Evolutionary conservation across 1,139 yeast species (phyloP).

Genomic region (Trichomonascaceae sp.): DNA sequence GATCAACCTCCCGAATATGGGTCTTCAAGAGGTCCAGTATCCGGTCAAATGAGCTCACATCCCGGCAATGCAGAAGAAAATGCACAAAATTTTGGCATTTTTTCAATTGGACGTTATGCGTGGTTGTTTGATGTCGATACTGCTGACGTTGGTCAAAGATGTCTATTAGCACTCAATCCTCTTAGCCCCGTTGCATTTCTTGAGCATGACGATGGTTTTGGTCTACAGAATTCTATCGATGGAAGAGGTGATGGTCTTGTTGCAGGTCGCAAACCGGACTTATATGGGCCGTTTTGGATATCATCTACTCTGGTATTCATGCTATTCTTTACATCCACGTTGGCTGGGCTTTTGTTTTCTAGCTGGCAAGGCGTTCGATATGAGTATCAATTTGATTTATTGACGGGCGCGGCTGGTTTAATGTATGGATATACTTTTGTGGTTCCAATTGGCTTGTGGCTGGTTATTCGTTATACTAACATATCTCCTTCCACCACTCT

Average conservation of each 20-base stretch:
- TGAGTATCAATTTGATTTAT: slow-evolving; percentile 54
- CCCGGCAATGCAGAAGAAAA: not conserved
- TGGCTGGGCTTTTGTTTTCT: slow-evolving; percentile 45
- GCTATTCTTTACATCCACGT: slow-evolving; percentile 68
- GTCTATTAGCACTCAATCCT: slow-evolving; percentile 34
- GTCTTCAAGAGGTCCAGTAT: slow-evolving; percentile 6
- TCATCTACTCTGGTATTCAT: slow-evolving; percentile 70
- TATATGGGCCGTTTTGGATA: slow-evolving; percentile 83
- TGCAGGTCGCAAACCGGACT: slow-evolving; percentile 41
- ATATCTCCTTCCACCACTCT: slow-evolving; percentile 34
- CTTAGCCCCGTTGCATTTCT: slow-evolving; percentile 28
- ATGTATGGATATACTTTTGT: slow-evolving; percentile 68
- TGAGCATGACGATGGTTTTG: slow-evolving; percentile 28
- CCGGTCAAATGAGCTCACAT: slow-evolving; percentile 2
- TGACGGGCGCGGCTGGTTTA: slow-evolving; percentile 59
- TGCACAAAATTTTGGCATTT: slow-evolving; percentile 37
- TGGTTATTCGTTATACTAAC: slow-evolving; percentile 40
- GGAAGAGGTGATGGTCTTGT: slow-evolving; percentile 31
- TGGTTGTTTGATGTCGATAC: slow-evolving; percentile 61
- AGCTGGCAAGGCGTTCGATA: slow-evolving; percentile 41
- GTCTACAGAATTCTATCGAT: slow-evolving; percentile 23
- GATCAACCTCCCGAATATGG: slow-evolving; percentile 14
- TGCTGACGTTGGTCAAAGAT: slow-evolving; percentile 41
- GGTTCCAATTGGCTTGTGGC: slow-evolving; percentile 52
- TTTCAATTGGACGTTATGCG: slow-evolving; percentile 52